Evolutionary conservation across 495 filamentous ascomycete species (phyloP).

Genomic region (Talaromyces liani): DNA sequence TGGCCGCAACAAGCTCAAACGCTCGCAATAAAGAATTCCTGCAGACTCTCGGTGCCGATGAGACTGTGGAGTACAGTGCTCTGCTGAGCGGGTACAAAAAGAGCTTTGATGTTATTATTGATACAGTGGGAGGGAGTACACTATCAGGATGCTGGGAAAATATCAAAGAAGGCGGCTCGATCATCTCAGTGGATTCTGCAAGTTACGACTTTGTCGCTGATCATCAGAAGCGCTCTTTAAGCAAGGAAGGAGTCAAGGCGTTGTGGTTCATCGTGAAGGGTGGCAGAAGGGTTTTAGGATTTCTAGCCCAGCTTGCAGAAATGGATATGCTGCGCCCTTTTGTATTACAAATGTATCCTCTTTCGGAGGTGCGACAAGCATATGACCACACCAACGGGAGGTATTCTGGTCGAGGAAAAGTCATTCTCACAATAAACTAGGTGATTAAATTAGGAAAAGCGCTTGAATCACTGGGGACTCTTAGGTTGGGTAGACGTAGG

Average conservation of each 20-base stretch:
- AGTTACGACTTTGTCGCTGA: conserved; percentile 27
- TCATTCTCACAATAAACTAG: conserved; percentile 17
- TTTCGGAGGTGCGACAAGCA: conserved; percentile 20
- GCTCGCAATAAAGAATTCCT: conserved; percentile 25
- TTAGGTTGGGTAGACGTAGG: not conserved
- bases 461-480: not conserved
- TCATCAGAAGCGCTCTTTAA: conserved; percentile 19
- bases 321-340: conserved; percentile 17
- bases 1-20: conserved; percentile 22
- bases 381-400: conserved; percentile 25
- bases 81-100: conserved; percentile 6
- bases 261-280: conserved; percentile 28
- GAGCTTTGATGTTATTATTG: conserved; percentile 25
- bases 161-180: conserved; percentile 15
- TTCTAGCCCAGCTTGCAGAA: conserved; percentile 16
- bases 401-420: conserved; percentile 19
- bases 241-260: conserved; percentile 18
- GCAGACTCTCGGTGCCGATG: conserved; percentile 18
- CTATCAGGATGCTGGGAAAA: conserved; percentile 19
- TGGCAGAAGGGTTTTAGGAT: conserved; percentile 11
- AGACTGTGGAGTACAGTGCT: conserved; percentile 21
- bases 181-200: conserved; percentile 27
- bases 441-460: not conserved
- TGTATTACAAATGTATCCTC: conserved; percentile 18
- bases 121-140: conserved; percentile 26